Base-by-base conservation (phyloP, 2,329 filamentous ascomycete species). In the Rhynchosporium secalis region DNA sequence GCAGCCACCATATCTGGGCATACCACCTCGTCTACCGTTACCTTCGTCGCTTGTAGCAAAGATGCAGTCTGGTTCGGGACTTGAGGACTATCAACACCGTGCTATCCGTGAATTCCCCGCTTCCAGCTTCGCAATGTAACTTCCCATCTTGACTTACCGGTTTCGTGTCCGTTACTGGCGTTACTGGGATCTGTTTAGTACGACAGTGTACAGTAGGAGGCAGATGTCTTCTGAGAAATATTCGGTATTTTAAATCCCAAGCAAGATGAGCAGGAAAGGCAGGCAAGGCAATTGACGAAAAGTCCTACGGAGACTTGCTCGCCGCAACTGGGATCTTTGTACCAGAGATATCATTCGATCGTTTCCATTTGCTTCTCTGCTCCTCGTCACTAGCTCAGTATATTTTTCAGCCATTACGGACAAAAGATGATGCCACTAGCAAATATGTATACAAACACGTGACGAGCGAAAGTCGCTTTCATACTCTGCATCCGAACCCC, bases 291-390 rank as follows among this genome's bases (percentile, higher is more conserved):
- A 28, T 20, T 56, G 26, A 52, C 36, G 49, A 38, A 31, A 33
- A 52, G 20, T 15, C 13, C 20, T 12, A 38, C 43, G 52, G 52
- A 56, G 52, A 43, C 26, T 48, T 56, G 52, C 43, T 59, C 56
- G 51, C 46, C 56, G 56, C 46, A 43, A 12, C 38, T 13, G 26
- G 43, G 36, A n/a, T n/a, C 41, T 6, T 43, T n/a, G 20, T n/a
- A 43, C 15, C 40, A 41, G 10, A 41, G 9, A 15, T 12, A 6
- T 4, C 5, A 43, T 13, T n/a, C 5, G 31, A 29, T 26, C 41
- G 41, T 13, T 56, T 36, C 41, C 20, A n/a, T 3, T 36, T 56
- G 13, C 31, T 43, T 15, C 41, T 28, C 36, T 15, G n/a, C 4
- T 12, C n/a, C 15, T 31, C 20, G 40, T 31, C 52, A 56, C 40